phyloP scores from a whole-genome alignment of 768 basidiomycete genomes.

The Boletus edulis region DNA sequence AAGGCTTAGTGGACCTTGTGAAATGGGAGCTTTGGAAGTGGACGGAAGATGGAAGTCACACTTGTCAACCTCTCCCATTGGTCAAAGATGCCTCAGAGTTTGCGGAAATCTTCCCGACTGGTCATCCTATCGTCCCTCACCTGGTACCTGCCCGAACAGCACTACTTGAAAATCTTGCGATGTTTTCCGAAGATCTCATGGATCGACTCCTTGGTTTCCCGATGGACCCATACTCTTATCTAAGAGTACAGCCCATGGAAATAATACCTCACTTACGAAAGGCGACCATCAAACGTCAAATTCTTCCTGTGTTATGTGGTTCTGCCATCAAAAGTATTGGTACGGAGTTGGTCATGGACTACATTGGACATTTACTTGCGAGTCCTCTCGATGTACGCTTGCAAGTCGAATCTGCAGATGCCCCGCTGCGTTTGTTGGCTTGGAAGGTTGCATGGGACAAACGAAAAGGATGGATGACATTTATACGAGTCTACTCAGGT shows the following conservation, averaged over 20 bases:
- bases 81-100: conserved; percentile 42
- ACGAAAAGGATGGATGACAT: conserved; percentile 88
- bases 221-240: conserved; percentile 59
- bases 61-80: conserved; percentile 48
- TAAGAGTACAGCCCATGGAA: conserved; percentile 48
- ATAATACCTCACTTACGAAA: conserved; percentile 66
- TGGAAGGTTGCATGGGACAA: conserved; percentile 92
- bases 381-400: conserved; percentile 68
- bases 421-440: conserved; percentile 63
- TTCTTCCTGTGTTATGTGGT: conserved; percentile 81
- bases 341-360: conserved; percentile 78
- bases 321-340: conserved; percentile 81
- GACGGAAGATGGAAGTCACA: conserved; percentile 47
- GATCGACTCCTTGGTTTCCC: conserved; percentile 60
- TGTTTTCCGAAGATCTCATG: conserved; percentile 82
- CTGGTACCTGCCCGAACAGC: conserved; percentile 64
- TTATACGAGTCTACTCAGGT: conserved; percentile 88
- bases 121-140: conserved; percentile 69
- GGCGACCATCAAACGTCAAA: conserved; percentile 60
- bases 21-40: conserved; percentile 85
- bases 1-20: conserved; percentile 79
- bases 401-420: conserved; percentile 41
- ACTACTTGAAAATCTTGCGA: conserved; percentile 75
- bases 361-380: conserved; percentile 75
- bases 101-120: conserved; percentile 44